Conservation (phyloP, 164 flowering plant genomes). For the Buxus sempervirens region DNA sequence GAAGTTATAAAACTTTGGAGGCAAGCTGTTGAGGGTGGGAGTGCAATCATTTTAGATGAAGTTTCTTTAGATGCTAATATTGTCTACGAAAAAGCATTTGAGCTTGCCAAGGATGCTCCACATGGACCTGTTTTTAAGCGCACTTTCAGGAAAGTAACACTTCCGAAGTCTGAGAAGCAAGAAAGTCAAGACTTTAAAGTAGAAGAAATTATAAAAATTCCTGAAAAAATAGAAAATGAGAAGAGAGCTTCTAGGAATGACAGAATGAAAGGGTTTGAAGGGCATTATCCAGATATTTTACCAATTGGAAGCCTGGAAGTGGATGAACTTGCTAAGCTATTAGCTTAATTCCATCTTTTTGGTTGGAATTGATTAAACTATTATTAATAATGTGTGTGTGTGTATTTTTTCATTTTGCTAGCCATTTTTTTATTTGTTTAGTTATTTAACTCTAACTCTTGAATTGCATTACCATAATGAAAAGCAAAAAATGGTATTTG, state of each 20-base stretch:
- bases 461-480: too few species aligned
- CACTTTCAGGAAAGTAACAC: constrained; percentile 27
- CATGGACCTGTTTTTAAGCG: constrained; percentile 59
- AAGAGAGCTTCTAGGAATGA: constrained; percentile 26
- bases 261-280: constrained; percentile 34
- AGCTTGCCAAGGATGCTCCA: constrained; percentile 64
- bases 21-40: constrained; percentile 71
- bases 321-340: constrained; percentile 87
- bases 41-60: constrained; percentile 58
- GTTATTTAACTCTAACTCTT: too few species aligned
- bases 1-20: constrained; percentile 43
- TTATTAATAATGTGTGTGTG: too few species aligned
- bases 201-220: constrained; percentile 19
- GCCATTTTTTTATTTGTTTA: not conserved
- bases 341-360: constrained; percentile 33
- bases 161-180: constrained; percentile 23
- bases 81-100: constrained; percentile 53
- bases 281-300: constrained; percentile 27
- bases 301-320: constrained; percentile 66
- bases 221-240: constrained; percentile 22
- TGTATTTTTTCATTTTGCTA: too few species aligned
- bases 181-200: constrained; percentile 18
- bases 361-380: not conserved
- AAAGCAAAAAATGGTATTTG: too few species aligned
- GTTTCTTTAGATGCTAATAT: constrained; percentile 55